Evolutionary conservation across 1,284 basidiomycete species (phyloP), one percentile per base, ranked within the genome.

Genomic region (Calocybe gambosa): DNA sequence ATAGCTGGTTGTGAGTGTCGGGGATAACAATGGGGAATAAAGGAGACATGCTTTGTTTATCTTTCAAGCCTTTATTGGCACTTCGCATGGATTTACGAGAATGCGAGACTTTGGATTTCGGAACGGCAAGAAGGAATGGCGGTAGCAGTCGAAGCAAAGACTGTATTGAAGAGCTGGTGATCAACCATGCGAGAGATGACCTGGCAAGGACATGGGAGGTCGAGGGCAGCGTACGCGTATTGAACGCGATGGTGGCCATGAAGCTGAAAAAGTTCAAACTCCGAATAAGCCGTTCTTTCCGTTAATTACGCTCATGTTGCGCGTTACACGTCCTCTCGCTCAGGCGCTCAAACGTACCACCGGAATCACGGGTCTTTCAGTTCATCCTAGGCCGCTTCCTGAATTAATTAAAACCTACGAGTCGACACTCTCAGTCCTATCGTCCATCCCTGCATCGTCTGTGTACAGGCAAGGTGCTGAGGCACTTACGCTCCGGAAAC

Each of bases 81-180:
- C 82, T 81, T 23, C 94, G 78, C 93, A 97, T 97, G n/a, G 85
- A 79, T 66, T 98, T 98, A 41, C 90, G 75, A 23, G 91, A 93
- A 65, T 97, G 94, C 0, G 93, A 93, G 7, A 84, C 79, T 71
- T 96, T 96, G 67, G 87, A 89, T 71, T 98, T 98, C 13, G 95
- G 95, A 2, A 95, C 94, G 13, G 94, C 94, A 39, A 90, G 78
- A 20, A 98, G 68, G 59, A 96, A 82, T 1, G 93, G 80, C 19
- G 94, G 92, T 57, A 98, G 79, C 25, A 95, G 75, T 50, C 93
- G 88, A 40, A 85, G 73, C 21, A 93, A 69, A 7, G 83, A 79
- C 41, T 76, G 73, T 16, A 71, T 54, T 7, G 76, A 66, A 10
- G 80, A 80, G 42, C 80, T 59, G 55, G 69, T 66, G 38, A 61